phyloP scores from a whole-genome alignment of 192 early-diverging fungal genomes.

The Funneliformis mosseae region DNA sequence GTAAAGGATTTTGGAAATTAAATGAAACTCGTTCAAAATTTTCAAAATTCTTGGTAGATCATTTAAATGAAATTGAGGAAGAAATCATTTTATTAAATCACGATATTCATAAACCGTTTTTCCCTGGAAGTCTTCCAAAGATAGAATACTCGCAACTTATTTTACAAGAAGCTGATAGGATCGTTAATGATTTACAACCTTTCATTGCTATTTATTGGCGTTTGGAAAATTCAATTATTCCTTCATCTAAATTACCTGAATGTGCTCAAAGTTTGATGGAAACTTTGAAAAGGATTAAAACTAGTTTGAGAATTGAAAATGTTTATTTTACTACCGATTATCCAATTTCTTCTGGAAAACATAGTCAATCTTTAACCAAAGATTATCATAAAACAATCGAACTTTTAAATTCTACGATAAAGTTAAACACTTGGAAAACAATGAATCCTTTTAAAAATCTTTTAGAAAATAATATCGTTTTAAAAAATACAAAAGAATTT shows the following conservation, averaged over 20 bases:
- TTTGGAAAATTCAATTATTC: background rate
- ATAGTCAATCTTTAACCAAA: background rate
- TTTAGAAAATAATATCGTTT: background rate
- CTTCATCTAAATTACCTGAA: background rate
- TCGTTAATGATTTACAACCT: background rate
- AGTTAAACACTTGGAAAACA: background rate
- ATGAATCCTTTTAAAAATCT: background rate
- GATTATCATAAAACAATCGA: background rate
- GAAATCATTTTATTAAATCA: no score
- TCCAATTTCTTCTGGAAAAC: background rate
- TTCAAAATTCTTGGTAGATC: no score
- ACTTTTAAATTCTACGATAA: background rate
- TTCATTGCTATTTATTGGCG: constrained; percentile 3
- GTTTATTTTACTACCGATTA: constrained; percentile 9
- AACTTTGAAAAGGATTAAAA: background rate
- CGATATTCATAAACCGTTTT: no score
- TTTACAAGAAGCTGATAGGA: background rate
- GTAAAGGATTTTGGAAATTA: no score
- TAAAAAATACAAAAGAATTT: background rate
- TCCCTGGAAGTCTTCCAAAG: no score
- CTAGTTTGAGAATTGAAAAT: background rate
- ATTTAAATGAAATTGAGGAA: no score
- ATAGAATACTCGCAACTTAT: background rate
- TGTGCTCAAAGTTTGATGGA: constrained; percentile 2
- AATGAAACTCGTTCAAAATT: no score